Percentiles rank a stretch among this genome's conserved stretches.
Conservation (phyloP, 163 green algal species). For the Scenedesmus sp. region DNA sequence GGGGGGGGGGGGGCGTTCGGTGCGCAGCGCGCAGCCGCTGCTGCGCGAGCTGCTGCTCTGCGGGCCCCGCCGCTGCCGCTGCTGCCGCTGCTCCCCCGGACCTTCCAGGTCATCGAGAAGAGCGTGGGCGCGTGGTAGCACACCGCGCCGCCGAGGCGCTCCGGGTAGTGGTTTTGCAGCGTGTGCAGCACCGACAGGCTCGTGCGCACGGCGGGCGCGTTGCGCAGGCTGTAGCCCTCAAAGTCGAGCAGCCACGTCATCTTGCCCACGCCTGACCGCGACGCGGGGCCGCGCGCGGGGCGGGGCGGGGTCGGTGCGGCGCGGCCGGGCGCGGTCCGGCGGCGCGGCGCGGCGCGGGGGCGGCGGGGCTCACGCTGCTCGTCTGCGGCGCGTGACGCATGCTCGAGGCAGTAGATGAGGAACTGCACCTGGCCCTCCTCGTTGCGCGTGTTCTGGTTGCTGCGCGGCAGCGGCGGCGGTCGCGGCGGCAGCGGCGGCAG, state of each 20-base stretch:
- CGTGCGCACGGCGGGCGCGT: conserved; percentile 55
- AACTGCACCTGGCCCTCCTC: conserved; percentile 66
- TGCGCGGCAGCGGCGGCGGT: conserved; percentile 29
- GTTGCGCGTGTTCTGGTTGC: conserved; percentile 66
- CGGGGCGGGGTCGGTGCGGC: no score
- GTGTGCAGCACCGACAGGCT: conserved; percentile 38
- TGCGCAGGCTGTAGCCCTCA: conserved; percentile 65
- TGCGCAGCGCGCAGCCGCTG: no score
- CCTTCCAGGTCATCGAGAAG: conserved; percentile 83
- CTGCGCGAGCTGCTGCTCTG: not conserved
- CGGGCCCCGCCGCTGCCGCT: not conserved
- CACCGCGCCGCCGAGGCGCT: conserved; percentile 78
- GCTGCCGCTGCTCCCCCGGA: conserved; percentile 11
- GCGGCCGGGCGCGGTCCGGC: no score
- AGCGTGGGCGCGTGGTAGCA: conserved; percentile 78
- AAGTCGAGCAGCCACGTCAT: conserved; percentile 88
- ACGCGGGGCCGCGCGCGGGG: no score
- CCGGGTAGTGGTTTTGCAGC: conserved; percentile 82
- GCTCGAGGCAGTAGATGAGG: conserved; percentile 83
- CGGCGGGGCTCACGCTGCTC: conserved; percentile 58
- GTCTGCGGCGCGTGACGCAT: conserved; percentile 70
- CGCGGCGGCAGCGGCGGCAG: not conserved
- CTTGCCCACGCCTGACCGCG: conserved; percentile 82
- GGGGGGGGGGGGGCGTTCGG: no score
- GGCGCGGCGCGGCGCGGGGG: no score